phyloP scores from a whole-genome alignment of 1,139 yeast genomes.

The Blastobotrys ciferrii region DNA sequence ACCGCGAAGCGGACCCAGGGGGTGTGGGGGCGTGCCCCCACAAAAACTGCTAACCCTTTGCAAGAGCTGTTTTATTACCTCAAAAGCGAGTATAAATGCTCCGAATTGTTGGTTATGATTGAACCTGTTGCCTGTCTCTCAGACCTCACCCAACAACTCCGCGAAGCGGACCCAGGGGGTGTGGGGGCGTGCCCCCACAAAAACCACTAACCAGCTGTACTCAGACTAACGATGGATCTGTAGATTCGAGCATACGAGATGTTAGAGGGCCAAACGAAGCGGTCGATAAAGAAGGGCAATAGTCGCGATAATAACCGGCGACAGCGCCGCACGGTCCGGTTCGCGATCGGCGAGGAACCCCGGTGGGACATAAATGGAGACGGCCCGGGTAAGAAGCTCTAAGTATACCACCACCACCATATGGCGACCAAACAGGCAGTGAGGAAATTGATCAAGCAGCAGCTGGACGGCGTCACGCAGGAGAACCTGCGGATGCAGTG shows the following conservation, averaged over 20 bases:
- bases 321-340: slow-evolving; percentile 1
- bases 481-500: slow-evolving; percentile 25
- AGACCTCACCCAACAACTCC: no score
- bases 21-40: no score
- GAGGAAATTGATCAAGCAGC: slow-evolving; percentile 24
- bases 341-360: not conserved
- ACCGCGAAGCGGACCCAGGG: no score
- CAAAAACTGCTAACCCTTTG: no score
- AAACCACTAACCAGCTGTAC: no score
- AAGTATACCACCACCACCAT: not conserved
- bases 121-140: no score
- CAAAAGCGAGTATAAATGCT: no score
- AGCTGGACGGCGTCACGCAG: slow-evolving; percentile 20
- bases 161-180: no score
- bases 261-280: slow-evolving; percentile 17
- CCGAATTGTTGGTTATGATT: no score
- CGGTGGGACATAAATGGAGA: not conserved
- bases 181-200: no score
- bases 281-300: slow-evolving; percentile 14
- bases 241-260: slow-evolving; percentile 19
- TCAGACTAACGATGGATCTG: slow-evolving; percentile 6
- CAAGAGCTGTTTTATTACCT: no score
- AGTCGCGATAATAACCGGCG: not conserved
- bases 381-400: slow-evolving; percentile 6
- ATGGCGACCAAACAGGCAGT: slow-evolving; percentile 26